Percentiles rank a stretch among this genome's conserved stretches.
phyloP scores from a whole-genome alignment of 768 basidiomycete genomes.

The Rhodocollybia butyracea region DNA sequence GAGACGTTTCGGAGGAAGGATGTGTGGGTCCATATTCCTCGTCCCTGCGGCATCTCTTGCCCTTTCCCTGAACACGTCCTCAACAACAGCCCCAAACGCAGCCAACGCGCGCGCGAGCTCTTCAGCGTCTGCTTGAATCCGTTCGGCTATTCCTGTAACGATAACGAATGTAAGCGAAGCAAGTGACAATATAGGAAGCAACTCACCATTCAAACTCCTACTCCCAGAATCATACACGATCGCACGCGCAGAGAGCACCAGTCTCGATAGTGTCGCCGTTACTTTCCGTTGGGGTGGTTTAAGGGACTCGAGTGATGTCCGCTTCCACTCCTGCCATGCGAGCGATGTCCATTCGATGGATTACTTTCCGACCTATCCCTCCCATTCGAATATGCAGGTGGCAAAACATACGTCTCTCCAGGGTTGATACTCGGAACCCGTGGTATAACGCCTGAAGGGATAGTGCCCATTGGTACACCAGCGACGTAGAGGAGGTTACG shows the following conservation, averaged over 20 bases:
- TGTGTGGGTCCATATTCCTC: too few relatives aligned
- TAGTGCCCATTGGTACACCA: conserved; percentile 56
- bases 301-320: conserved; percentile 54
- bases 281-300: conserved; percentile 84
- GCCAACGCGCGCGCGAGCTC: conserved; percentile 72
- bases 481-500: conserved; percentile 76
- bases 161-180: too few relatives aligned
- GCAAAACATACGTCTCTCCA: too few relatives aligned
- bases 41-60: background rate
- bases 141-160: conserved; percentile 63
- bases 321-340: too few relatives aligned
- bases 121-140: conserved; percentile 73
- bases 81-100: conserved; percentile 69
- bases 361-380: too few relatives aligned
- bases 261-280: conserved; percentile 83
- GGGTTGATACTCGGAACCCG: background rate
- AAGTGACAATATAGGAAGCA: too few relatives aligned
- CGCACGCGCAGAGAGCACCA: conserved; percentile 89
- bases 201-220: background rate
- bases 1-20: too few relatives aligned
- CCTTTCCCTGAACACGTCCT: conserved; percentile 33
- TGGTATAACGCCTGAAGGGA: conserved; percentile 37
- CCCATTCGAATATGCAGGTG: too few relatives aligned
- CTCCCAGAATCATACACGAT: conserved; percentile 74
- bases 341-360: too few relatives aligned